Percentiles rank a stretch among this genome's conserved stretches.
These are phyloP conservation scores for Pyrus communis DNA, from an alignment of 306 rosid genomes.

Conservation along the genomic window DNA sequence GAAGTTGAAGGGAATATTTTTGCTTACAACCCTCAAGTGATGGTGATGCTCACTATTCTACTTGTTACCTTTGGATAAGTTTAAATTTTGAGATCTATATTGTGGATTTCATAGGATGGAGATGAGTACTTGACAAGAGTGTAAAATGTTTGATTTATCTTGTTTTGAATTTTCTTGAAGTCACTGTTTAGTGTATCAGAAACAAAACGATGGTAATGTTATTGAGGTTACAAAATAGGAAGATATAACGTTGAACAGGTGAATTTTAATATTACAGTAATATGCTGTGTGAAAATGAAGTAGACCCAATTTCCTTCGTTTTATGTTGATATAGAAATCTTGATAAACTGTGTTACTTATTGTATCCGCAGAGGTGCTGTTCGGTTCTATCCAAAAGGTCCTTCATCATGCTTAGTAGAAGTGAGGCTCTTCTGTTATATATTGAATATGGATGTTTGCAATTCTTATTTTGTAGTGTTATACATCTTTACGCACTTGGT, in stretches of 20 bases:
- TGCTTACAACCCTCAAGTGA: too few relatives aligned
- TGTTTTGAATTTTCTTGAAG: background rate
- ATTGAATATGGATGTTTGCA: background rate
- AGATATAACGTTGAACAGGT: background rate
- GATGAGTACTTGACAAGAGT: background rate
- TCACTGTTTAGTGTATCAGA: background rate
- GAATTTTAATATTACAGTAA: background rate
- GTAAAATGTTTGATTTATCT: background rate
- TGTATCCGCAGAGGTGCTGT: conserved; percentile 79
- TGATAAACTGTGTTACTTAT: conserved; percentile 27
- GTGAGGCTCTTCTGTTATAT: conserved; percentile 43
- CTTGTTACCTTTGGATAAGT: too few relatives aligned
- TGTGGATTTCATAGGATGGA: background rate
- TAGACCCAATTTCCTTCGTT: background rate
- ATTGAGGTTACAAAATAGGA: background rate
- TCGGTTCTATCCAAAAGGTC: conserved; percentile 86
- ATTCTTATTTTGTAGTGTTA: background rate
- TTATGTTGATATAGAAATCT: background rate
- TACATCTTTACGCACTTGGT: background rate
- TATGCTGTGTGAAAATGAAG: background rate
- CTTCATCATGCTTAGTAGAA: conserved; percentile 72
- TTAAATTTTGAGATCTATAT: too few relatives aligned
- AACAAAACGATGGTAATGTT: background rate
- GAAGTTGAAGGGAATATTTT: background rate
- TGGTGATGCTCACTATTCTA: too few relatives aligned